A percentile compares a stretch with the other conserved stretches of the same genome.
These are phyloP conservation scores for Coemansia sp. DNA, from an alignment of 192 early-diverging fungal genomes.

Conservation along the genomic window DNA sequence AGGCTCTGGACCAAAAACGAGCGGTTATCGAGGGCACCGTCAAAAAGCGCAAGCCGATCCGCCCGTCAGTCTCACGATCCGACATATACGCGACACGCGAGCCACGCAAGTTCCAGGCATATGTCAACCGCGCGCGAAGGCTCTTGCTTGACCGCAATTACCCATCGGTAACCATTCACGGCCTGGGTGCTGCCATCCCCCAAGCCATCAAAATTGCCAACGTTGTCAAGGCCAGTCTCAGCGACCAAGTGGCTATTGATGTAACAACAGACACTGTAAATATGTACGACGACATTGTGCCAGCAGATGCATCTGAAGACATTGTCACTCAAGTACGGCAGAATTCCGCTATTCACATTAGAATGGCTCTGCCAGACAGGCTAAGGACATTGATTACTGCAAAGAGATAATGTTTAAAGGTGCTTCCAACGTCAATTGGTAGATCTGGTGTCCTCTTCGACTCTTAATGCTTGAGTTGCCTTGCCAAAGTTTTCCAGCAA, in stretches of 20 bases:
- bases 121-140: conserved; percentile 62
- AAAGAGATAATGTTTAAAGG: not conserved
- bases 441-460: not conserved
- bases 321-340: conserved; percentile 57
- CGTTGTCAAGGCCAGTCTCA: conserved; percentile 56
- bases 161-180: conserved; percentile 68
- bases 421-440: not conserved
- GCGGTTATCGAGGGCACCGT: conserved; percentile 9
- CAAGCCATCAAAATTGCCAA: conserved; percentile 66
- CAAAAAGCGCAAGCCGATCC: conserved; percentile 57
- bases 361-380: conserved; percentile 39
- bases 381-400: conserved; percentile 9
- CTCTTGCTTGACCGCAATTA: conserved; percentile 61
- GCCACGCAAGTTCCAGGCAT: conserved; percentile 57
- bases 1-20: conserved; percentile 4
- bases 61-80: conserved; percentile 60
- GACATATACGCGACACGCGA: conserved; percentile 80
- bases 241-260: conserved; percentile 59
- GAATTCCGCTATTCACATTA: conserved; percentile 72
- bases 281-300: conserved; percentile 76
- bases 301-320: conserved; percentile 60
- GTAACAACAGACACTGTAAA: conserved; percentile 66
- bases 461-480: conserved; percentile 25
- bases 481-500: conserved; percentile 61
- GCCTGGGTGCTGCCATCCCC: conserved; percentile 72